These are phyloP conservation scores for Micractinium conductrix DNA, from an alignment of 139 green algal genomes.

Conservation along the genomic window DNA sequence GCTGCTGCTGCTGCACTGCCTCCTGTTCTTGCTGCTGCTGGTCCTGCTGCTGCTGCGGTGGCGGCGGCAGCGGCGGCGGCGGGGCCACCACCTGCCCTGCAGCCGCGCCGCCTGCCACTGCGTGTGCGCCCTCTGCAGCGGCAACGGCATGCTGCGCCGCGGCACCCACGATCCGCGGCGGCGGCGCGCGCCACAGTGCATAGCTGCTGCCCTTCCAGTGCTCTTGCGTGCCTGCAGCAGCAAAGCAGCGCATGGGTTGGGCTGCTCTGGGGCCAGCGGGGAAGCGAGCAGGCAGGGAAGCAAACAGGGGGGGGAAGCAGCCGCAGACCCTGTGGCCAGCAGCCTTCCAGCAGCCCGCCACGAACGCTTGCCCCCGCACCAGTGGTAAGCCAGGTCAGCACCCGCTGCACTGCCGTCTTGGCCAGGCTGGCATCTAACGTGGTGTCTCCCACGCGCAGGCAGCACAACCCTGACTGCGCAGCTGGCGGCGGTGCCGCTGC, in stretches of 20 bases:
- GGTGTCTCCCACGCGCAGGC: not conserved
- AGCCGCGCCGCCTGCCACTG: not conserved
- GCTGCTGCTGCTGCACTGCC: not conserved
- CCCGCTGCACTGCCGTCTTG: not conserved
- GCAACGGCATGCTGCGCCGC: not conserved
- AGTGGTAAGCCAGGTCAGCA: constrained; percentile 6
- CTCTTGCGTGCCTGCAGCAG: not conserved
- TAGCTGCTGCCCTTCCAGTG: constrained; percentile 9
- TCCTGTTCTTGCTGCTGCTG: not conserved
- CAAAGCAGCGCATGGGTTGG: no score
- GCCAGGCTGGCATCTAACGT: not conserved
- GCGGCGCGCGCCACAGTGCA: not conserved
- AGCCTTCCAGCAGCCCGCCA: no score
- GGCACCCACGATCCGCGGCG: not conserved
- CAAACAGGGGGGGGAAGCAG: no score
- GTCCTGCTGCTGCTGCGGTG: not conserved
- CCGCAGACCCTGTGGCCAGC: no score
- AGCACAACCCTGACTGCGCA: not conserved
- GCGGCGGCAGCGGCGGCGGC: not conserved
- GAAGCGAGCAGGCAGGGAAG: no score
- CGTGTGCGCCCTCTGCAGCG: not conserved
- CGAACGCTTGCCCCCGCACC: no score
- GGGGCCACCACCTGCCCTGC: not conserved
- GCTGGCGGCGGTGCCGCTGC: not conserved
- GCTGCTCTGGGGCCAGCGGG: no score